These are phyloP conservation scores for Leishmania aethiopica DNA, from an alignment of 208 protist species.

Conservation along the genomic window DNA sequence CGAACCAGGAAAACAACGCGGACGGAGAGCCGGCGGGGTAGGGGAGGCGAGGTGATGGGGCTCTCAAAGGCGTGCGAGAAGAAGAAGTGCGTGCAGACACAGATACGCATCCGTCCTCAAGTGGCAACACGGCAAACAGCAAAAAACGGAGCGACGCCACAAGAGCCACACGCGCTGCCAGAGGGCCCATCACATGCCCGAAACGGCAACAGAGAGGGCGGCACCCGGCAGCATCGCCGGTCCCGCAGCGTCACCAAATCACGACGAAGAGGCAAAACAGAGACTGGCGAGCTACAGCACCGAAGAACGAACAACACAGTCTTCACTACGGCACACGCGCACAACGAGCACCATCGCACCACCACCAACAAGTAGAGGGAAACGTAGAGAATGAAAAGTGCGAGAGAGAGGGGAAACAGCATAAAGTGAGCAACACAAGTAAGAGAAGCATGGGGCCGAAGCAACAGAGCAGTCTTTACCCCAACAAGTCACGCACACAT, in stretches of 20 bases:
- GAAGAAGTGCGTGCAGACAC: not conserved
- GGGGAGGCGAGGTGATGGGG: not conserved
- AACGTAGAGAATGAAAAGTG: not conserved
- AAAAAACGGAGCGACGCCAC: not conserved
- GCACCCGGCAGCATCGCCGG: not conserved
- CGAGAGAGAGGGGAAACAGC: not conserved
- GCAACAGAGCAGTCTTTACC: not conserved
- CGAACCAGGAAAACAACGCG: not conserved
- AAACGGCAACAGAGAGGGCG: not conserved
- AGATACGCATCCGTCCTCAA: not conserved
- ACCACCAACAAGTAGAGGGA: not conserved
- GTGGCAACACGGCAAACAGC: not conserved
- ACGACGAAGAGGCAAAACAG: not conserved
- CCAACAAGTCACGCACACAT: not conserved
- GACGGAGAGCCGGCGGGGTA: not conserved
- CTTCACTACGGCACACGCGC: not conserved
- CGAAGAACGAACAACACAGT: not conserved
- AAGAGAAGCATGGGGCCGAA: not conserved
- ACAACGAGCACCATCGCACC: not conserved
- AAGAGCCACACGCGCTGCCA: not conserved
- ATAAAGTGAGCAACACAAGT: not conserved
- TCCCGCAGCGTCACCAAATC: not conserved
- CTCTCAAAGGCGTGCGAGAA: not conserved
- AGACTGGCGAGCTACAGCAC: not conserved
- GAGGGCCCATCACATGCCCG: not conserved